These are phyloP conservation scores for Solanum medicagineum DNA, from an alignment of 257 asterid genomes.

Conservation along the genomic window DNA sequence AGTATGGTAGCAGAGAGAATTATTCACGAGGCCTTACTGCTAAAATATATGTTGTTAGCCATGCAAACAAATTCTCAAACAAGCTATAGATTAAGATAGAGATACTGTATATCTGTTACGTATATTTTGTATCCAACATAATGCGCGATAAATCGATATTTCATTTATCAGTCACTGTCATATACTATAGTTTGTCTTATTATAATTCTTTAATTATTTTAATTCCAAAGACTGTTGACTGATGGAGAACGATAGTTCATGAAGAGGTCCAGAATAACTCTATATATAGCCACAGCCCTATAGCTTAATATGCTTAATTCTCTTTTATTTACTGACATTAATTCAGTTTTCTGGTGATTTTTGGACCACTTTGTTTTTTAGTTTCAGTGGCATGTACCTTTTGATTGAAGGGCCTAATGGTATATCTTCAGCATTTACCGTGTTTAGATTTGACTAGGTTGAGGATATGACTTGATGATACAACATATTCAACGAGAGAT, in stretches of 20 bases:
- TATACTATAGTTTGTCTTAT: neutral
- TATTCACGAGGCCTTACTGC: neutral
- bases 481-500: too few relatives aligned
- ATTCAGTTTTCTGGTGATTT: neutral
- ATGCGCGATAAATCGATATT: neutral
- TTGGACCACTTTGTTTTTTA: slow-evolving; percentile 29
- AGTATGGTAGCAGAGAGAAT: neutral
- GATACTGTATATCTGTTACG: too few relatives aligned
- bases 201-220: neutral
- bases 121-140: neutral
- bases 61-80: slow-evolving; percentile 2
- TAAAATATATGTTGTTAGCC: slow-evolving; percentile 24
- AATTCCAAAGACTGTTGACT: neutral
- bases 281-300: neutral
- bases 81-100: neutral
- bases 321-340: neutral
- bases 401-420: slow-evolving; percentile 4
- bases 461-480: too few relatives aligned
- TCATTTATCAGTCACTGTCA: neutral
- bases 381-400: slow-evolving; percentile 34
- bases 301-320: neutral
- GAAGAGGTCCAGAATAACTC: neutral
- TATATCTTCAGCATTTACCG: slow-evolving; percentile 2
- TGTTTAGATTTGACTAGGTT: too few relatives aligned
- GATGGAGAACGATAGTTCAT: neutral